These are phyloP conservation scores for Insectozyma bohioensis DNA, from an alignment of 1,139 yeast species.

Conservation along the genomic window DNA sequence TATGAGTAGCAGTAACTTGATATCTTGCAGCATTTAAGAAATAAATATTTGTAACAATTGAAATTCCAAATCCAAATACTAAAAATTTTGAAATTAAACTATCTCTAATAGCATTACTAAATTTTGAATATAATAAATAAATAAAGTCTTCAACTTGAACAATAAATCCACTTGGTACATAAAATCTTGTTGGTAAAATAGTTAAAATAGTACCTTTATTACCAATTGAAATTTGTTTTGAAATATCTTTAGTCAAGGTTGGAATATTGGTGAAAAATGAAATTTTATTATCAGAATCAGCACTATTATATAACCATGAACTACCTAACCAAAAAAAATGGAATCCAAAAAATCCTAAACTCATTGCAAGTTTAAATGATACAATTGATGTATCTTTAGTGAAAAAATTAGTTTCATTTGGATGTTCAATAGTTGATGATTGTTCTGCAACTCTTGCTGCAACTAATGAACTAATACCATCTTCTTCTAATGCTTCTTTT, in stretches of 20 bases:
- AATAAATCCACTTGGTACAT: constrained; percentile 64
- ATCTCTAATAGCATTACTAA: constrained; percentile 79
- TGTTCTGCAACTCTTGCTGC: constrained; percentile 59
- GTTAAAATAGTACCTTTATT: constrained; percentile 61
- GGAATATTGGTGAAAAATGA: constrained; percentile 23
- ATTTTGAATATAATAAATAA: constrained; percentile 49
- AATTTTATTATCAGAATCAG: constrained; percentile 17
- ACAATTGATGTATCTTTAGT: constrained; percentile 43
- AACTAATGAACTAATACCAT: constrained; percentile 76
- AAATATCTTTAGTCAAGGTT: constrained; percentile 37
- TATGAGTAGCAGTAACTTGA: constrained; percentile 45
- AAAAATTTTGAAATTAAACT: constrained; percentile 77
- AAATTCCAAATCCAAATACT: constrained; percentile 69
- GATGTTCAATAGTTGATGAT: constrained; percentile 53
- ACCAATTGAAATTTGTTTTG: constrained; percentile 44
- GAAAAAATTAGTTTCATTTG: constrained; percentile 31
- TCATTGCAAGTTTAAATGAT: constrained; percentile 63
- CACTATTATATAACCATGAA: constrained; percentile 62
- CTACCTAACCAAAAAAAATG: constrained; percentile 77
- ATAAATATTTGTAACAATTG: constrained; percentile 80
- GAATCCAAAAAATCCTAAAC: constrained; percentile 66
- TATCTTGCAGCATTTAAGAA: constrained; percentile 74
- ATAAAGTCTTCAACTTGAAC: constrained; percentile 68
- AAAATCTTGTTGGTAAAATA: constrained; percentile 63
- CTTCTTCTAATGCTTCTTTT: constrained; percentile 86